Evolutionary conservation across 306 rosid species (phyloP).

Genomic region (Trifolium subterraneum): DNA sequence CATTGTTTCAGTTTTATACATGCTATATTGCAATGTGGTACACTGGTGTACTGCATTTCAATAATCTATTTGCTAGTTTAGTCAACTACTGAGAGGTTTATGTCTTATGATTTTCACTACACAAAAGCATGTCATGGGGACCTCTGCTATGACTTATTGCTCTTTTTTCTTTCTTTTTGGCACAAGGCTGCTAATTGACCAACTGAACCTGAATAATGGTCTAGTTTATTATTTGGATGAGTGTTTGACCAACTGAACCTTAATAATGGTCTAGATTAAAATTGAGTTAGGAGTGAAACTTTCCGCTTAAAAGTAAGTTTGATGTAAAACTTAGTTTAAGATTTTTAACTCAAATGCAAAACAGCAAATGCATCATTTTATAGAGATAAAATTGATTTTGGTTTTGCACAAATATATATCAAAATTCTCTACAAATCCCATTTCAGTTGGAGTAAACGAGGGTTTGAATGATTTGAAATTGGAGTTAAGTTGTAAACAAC

Average conservation of each 20-base stretch:
- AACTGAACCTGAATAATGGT: slow-evolving; percentile 38
- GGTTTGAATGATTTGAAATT: neutral
- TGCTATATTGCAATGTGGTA: slow-evolving; percentile 32
- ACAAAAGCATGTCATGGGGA: slow-evolving; percentile 40
- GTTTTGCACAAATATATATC: neutral
- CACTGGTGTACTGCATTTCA: slow-evolving; percentile 26
- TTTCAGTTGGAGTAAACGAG: neutral
- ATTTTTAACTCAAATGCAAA: neutral
- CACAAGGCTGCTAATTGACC: slow-evolving; percentile 5
- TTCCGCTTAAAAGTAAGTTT: neutral
- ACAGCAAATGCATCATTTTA: neutral
- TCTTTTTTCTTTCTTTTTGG: slow-evolving; percentile 29
- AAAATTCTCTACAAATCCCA: neutral
- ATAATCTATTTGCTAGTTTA: slow-evolving; percentile 24
- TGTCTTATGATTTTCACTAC: slow-evolving; percentile 20
- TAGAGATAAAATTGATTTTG: neutral
- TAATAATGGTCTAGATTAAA: slow-evolving; percentile 34
- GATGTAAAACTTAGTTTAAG: neutral
- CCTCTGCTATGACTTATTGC: slow-evolving; percentile 13
- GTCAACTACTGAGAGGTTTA: slow-evolving; percentile 24
- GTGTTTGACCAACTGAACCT: slow-evolving; percentile 30
- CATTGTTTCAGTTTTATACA: slow-evolving; percentile 7
- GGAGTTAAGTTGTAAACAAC: neutral
- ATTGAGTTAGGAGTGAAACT: neutral
- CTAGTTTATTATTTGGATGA: slow-evolving; percentile 18